Evolutionary conservation across 2,329 filamentous ascomycete species (phyloP).

Genomic region (Botryosphaeria dothidea): DNA sequence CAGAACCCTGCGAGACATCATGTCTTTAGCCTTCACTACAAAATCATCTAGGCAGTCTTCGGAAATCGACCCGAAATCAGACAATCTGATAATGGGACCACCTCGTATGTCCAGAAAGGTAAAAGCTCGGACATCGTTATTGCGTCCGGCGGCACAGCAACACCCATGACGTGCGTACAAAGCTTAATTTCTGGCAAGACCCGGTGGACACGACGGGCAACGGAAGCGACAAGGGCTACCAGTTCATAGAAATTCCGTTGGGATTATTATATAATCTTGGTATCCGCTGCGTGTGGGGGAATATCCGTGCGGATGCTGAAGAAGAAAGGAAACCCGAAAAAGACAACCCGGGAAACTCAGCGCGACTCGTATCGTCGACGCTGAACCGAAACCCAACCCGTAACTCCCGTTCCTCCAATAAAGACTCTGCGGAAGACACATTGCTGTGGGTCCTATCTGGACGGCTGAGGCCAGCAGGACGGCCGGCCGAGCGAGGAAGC

Average conservation of each 20-base stretch:
- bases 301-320: not conserved
- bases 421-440: not conserved
- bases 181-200: not conserved
- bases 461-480: not conserved
- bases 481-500: not conserved
- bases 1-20: not conserved
- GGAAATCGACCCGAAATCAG: not conserved
- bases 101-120: not conserved
- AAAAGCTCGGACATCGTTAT: not conserved
- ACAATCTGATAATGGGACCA: not conserved
- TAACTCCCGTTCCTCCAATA: conserved; percentile 9
- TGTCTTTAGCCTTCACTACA: not conserved
- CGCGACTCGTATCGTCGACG: not conserved
- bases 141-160: not conserved
- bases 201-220: not conserved
- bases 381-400: not conserved
- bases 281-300: not conserved
- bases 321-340: not conserved
- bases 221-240: not conserved
- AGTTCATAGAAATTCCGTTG: not conserved
- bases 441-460: not conserved
- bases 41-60: not conserved
- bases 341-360: not conserved
- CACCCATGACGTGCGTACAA: not conserved
- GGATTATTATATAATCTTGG: not conserved